Conservation (phyloP, 176 grass and related monocot genomes). For the Rhynchospora breviuscula region DNA sequence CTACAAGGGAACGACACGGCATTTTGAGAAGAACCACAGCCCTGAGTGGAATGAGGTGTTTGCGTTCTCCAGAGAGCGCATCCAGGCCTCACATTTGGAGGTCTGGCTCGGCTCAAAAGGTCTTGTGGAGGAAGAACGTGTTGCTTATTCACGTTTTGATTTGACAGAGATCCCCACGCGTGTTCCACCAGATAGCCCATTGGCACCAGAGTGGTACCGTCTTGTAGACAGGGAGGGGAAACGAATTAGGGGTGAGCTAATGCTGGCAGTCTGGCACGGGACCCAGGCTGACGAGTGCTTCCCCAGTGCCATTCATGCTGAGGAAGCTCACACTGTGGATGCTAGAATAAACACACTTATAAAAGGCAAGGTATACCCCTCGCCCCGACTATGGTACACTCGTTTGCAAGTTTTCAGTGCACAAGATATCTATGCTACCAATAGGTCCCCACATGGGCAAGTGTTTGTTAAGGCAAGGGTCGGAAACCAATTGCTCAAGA, state of each 20-base stretch:
- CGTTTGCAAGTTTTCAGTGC: slow-evolving; percentile 26
- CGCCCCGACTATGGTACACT: slow-evolving; percentile 30
- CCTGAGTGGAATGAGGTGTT: slow-evolving; percentile 36
- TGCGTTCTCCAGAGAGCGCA: slow-evolving; percentile 16
- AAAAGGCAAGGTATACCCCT: slow-evolving; percentile 29
- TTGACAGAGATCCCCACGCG: slow-evolving; percentile 19
- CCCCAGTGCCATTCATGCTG: slow-evolving; percentile 23
- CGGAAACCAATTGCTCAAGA: slow-evolving; percentile 30
- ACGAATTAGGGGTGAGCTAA: slow-evolving; percentile 13
- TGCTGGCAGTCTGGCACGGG: slow-evolving; percentile 37
- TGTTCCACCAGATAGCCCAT: slow-evolving; percentile 14
- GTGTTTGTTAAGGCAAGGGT: slow-evolving; percentile 27
- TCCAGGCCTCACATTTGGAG: slow-evolving; percentile 20
- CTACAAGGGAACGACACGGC: slow-evolving; percentile 11
- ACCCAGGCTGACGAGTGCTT: slow-evolving; percentile 37
- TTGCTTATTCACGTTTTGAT: slow-evolving; percentile 17
- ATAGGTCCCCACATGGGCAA: slow-evolving; percentile 19
- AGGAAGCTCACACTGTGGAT: neutral
- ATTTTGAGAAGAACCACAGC: slow-evolving; percentile 29
- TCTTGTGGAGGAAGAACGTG: slow-evolving; percentile 5
- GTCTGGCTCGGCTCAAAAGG: slow-evolving; percentile 26
- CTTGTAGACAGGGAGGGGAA: slow-evolving; percentile 18
- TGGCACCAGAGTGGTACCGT: slow-evolving; percentile 35
- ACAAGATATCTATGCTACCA: slow-evolving; percentile 24
- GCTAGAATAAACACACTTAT: slow-evolving; percentile 15